Conservation (phyloP, 2,329 filamentous ascomycete genomes). For the Aphanoascus verrucosus region DNA sequence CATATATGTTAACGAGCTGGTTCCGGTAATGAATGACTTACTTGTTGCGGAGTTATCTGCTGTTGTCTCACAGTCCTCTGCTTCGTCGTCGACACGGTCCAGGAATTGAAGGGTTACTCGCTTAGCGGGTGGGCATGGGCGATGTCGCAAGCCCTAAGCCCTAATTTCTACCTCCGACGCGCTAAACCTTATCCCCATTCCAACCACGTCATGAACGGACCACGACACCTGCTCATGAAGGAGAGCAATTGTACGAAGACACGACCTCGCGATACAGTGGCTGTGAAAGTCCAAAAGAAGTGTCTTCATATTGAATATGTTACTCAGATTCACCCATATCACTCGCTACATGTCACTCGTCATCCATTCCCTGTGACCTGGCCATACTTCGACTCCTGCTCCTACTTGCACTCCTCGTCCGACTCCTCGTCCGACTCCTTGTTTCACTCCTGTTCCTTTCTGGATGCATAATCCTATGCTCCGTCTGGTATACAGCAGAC, state of each 20-base stretch:
- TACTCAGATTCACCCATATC: background rate
- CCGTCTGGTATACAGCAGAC: slow-evolving; percentile 41
- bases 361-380: background rate
- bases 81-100: slow-evolving; percentile 18
- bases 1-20: background rate
- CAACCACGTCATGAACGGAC: too few species aligned
- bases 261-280: too few species aligned
- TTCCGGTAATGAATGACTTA: slow-evolving; percentile 26
- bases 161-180: slow-evolving; percentile 21
- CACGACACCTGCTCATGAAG: too few species aligned
- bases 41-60: slow-evolving; percentile 38
- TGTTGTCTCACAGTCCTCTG: slow-evolving; percentile 28
- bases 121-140: slow-evolving; percentile 33
- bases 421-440: too few species aligned
- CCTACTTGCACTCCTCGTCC: slow-evolving; percentile 4
- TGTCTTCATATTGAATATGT: too few species aligned
- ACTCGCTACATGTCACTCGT: background rate
- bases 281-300: too few species aligned
- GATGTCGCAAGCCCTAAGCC: slow-evolving; percentile 30
- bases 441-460: slow-evolving; percentile 1
- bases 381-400: slow-evolving; percentile 1
- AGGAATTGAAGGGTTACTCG: slow-evolving; percentile 33
- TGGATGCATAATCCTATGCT: slow-evolving; percentile 30
- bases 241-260: too few species aligned
- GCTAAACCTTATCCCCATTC: background rate